Conservation (phyloP, 306 rosid species). For the Cicer arietinum region DNA sequence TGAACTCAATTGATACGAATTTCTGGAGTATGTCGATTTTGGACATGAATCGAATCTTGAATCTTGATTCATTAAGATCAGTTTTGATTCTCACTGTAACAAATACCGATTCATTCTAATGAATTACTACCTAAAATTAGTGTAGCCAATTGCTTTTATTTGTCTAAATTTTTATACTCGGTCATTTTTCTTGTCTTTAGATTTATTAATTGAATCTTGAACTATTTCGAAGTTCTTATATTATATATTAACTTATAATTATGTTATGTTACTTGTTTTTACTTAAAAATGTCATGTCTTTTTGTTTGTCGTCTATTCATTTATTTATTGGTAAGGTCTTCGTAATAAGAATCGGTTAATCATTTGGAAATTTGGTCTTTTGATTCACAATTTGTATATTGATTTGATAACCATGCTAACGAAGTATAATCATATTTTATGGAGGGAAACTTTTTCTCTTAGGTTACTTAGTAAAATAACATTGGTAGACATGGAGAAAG, state of each 20-base stretch:
- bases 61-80: background rate
- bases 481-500: background rate
- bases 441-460: conserved; percentile 1
- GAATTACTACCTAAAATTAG: background rate
- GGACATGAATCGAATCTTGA: background rate
- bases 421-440: background rate
- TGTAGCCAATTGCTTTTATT: background rate
- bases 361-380: background rate
- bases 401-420: background rate
- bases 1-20: background rate
- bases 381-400: background rate
- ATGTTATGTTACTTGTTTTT: background rate
- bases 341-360: background rate
- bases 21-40: background rate
- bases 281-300: background rate
- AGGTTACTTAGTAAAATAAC: conserved; percentile 8
- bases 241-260: background rate
- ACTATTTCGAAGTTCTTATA: background rate
- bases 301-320: background rate
- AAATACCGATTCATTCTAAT: background rate
- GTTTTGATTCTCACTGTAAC: background rate
- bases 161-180: background rate
- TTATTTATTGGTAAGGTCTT: background rate
- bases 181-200: background rate
- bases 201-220: background rate